Base-by-base conservation (phyloP, 2,329 filamentous ascomycete species). In the Alternaria arborescens region DNA sequence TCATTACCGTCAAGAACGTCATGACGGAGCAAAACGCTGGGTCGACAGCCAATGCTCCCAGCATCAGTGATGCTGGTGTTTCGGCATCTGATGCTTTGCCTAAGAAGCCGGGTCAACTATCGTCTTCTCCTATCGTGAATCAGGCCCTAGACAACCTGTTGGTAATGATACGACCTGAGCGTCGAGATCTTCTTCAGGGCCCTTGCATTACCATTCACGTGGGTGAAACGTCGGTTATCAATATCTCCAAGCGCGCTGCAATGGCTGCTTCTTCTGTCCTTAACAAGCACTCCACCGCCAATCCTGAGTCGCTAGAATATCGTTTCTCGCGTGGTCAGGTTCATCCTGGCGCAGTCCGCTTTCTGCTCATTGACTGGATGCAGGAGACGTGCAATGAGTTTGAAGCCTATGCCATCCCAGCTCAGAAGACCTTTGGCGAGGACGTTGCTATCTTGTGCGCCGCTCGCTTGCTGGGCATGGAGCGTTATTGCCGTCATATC, bases 221-320 rank as follows among this genome's bases (percentile, higher is more conserved):
- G 26, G 62, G 67, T 3, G 16, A 41, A 18, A 24, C 26, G 8
- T 32, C 34, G 10, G 44, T 68, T 5, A 8, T 8, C 5, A 43
- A 40, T 22, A 55, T 68, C 7, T 32, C 40, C 18, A 66, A 66
- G 50, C 65, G 65, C 30, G 54, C 55, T 18, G 65, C 65, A 8
- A 69, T 68, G 65, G 67, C 63, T 16, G 50, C 55, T 5, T 69
- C 65, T 14, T 43, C 42, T 1, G 41, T 58, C 5, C 57, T 69
- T 2, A 46, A 65, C 32, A 47, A 36, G 3, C 28, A 66, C 44
- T 69, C 68, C 44, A 40, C 26, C 8, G 30, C 41, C 3, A 46
- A 64, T n/a, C 65, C 62, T 3, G 32, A 59, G 8, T 58, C 53
- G 3, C 3, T 36, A 4, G 56, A 61, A 6, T 69, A 58, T 40